Evolutionary conservation across 1,139 yeast species (phyloP).

Genomic region (Blastobotrys ciferrii): DNA sequence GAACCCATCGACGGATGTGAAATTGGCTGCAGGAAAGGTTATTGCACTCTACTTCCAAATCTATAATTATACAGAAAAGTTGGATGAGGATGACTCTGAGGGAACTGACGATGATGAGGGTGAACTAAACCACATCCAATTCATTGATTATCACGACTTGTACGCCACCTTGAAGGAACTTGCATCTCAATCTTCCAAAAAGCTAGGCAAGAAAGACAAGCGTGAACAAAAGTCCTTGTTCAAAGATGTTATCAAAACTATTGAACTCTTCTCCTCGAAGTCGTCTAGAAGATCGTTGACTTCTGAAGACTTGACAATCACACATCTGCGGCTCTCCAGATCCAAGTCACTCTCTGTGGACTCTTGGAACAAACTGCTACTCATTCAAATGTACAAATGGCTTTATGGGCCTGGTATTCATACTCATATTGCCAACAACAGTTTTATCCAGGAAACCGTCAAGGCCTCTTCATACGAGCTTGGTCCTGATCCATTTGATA

Average conservation of each 20-base stretch:
- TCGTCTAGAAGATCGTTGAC: slow-evolving; percentile 40
- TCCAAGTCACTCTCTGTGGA: slow-evolving; percentile 58
- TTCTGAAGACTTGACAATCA: slow-evolving; percentile 45
- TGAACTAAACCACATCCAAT: slow-evolving; percentile 48
- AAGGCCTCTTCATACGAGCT: slow-evolving; percentile 18
- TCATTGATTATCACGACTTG: slow-evolving; percentile 56
- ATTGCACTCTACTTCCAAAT: slow-evolving; percentile 63
- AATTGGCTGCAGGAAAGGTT: slow-evolving; percentile 55
- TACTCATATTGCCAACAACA: slow-evolving; percentile 56
- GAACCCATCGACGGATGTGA: slow-evolving; percentile 26
- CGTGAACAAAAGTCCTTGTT: slow-evolving; percentile 60
- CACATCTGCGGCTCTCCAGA: slow-evolving; percentile 55
- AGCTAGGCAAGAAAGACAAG: slow-evolving; percentile 60
- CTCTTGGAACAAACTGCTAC: slow-evolving; percentile 63
- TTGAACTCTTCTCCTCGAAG: slow-evolving; percentile 45
- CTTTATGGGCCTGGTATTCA: slow-evolving; percentile 69
- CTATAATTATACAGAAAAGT: slow-evolving; percentile 42
- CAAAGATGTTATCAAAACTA: slow-evolving; percentile 56
- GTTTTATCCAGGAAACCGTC: slow-evolving; percentile 41
- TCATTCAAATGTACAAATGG: slow-evolving; percentile 66
- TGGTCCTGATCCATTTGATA: slow-evolving; percentile 9
- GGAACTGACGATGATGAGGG: slow-evolving; percentile 34
- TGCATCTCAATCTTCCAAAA: slow-evolving; percentile 54
- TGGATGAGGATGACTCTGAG: slow-evolving; percentile 33
- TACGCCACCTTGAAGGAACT: slow-evolving; percentile 46